Base-by-base conservation (phyloP, 2,329 filamentous ascomycete species). In the Balansia obtecta region DNA sequence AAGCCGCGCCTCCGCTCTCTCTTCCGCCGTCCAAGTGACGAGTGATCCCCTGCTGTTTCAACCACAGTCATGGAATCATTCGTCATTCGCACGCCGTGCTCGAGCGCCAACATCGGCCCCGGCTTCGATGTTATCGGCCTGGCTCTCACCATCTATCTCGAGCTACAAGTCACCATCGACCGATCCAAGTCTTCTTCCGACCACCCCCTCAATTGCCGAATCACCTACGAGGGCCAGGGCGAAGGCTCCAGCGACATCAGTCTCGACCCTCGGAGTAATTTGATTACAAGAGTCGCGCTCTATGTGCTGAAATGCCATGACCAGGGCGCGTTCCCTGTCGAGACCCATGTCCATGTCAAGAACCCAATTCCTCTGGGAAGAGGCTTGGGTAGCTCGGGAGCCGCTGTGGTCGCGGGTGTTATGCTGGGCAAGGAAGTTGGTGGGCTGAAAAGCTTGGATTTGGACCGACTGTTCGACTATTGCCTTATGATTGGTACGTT, bases 51-150 rank as follows among this genome's bases (percentile, higher is more conserved):
- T 55, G 51, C 56, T 58, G 56, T 57, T 57, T 59, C 53, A 60
- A 56, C 54, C 53, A 56, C 61, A 61, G 58, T 53, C 60, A 75
- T 75, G 71, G 76, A 81, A 62, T 80, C 79, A 50, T 84, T 86
- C 68, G 71, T 77, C 58, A 86, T 89, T 74, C 81, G 78, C 70
- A 88, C 88, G 54, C 91, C 91, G 57, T 94, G 88, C 72, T 97
- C 91, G 53, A 96, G 90, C 54, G 91, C 91, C 71, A 97, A 97
- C 74, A 96, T 97, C 64, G 91, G 88, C 58, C 91, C 91, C 46
- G 91, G 91, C 52, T 98, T 97, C 75, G 91, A 98, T 74, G 91
- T 96, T 61, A 95, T 97, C 66, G 88, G 93, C 58, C 83, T 98
- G 54, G 91, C 91, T 9, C 77, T 98, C 58, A 95, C 89, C 57